Evolutionary conservation across 2,329 filamentous ascomycete species (phyloP).

Genomic region (Diaporthe sp.): DNA sequence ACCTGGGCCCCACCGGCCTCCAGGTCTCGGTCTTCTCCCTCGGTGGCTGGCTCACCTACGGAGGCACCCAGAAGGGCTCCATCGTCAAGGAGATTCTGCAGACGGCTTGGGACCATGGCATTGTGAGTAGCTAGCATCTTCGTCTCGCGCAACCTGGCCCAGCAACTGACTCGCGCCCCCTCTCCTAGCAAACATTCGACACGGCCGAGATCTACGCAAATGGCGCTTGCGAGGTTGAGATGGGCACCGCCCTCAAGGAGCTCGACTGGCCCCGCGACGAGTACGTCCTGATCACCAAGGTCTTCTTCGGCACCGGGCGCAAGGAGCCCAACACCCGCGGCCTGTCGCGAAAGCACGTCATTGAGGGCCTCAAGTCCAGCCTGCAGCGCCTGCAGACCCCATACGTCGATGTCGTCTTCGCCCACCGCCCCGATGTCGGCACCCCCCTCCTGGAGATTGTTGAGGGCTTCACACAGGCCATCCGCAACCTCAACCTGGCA

Average conservation of each 20-base stretch:
- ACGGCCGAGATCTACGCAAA: slow-evolving; percentile 64
- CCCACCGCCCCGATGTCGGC: slow-evolving; percentile 70
- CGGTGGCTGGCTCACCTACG: slow-evolving; percentile 81
- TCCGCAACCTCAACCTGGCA: slow-evolving; percentile 68
- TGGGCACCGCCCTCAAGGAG: slow-evolving; percentile 66
- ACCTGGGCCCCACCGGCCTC: slow-evolving; percentile 78
- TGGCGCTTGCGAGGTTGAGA: slow-evolving; percentile 64
- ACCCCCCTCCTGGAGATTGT: slow-evolving; percentile 76
- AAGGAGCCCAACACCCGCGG: slow-evolving; percentile 71
- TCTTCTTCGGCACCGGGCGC: slow-evolving; percentile 65
- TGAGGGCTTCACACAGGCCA: slow-evolving; percentile 63
- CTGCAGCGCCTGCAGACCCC: slow-evolving; percentile 71
- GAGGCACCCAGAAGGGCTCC: slow-evolving; percentile 57
- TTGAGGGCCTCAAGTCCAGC: slow-evolving; percentile 71
- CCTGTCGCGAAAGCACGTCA: slow-evolving; percentile 64
- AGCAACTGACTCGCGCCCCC: slow-evolving; percentile 33
- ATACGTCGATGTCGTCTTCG: slow-evolving; percentile 77
- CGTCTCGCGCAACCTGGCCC: not conserved
- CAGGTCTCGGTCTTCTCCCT: slow-evolving; percentile 82
- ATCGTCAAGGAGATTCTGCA: slow-evolving; percentile 59
- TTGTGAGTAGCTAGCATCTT: slow-evolving; percentile 50
- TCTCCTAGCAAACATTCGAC: slow-evolving; percentile 63
- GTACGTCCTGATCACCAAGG: slow-evolving; percentile 67
- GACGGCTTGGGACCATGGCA: slow-evolving; percentile 64
- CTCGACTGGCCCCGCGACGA: slow-evolving; percentile 67